Evolutionary conservation across 805 yeast genomes (phyloP).

Genomic region (Maudiozyma pseudohumilis): DNA sequence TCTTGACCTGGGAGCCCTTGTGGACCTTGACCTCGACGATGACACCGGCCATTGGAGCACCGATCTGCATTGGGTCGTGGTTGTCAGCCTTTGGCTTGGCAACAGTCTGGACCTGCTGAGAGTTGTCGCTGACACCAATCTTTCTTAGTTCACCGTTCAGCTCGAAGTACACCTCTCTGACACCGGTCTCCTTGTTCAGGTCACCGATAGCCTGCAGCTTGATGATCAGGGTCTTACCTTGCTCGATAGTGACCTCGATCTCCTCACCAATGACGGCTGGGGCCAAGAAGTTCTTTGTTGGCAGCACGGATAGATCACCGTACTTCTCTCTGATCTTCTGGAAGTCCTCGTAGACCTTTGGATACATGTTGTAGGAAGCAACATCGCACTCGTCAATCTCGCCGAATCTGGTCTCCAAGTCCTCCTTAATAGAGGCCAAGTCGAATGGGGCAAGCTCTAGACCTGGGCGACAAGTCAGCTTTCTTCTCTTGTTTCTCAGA

Average conservation of each 20-base stretch:
- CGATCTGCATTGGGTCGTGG: slow-evolving; percentile 81
- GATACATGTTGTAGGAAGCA: slow-evolving; percentile 96
- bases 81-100: slow-evolving; percentile 86
- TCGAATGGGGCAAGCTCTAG: slow-evolving; percentile 79
- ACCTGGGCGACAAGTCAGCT: slow-evolving; percentile 86
- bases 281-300: slow-evolving; percentile 83
- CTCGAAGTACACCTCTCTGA: slow-evolving; percentile 94
- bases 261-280: slow-evolving; percentile 86
- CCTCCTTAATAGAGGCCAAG: slow-evolving; percentile 59
- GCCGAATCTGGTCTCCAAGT: slow-evolving; percentile 69
- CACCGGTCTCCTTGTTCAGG: slow-evolving; percentile 72
- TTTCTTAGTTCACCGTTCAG: slow-evolving; percentile 97
- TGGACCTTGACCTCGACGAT: slow-evolving; percentile 89
- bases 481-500: slow-evolving; percentile 84
- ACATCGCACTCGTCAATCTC: slow-evolving; percentile 76
- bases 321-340: slow-evolving; percentile 61
- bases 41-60: slow-evolving; percentile 99
- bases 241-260: slow-evolving; percentile 78
- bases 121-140: slow-evolving; percentile 82
- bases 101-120: slow-evolving; percentile 73
- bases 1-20: slow-evolving; percentile 79
- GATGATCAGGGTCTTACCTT: slow-evolving; percentile 88
- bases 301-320: slow-evolving; percentile 90
- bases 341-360: slow-evolving; percentile 89
- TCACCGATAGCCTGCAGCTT: slow-evolving; percentile 91